Percentiles rank a stretch among this genome's conserved stretches.
phyloP scores from a whole-genome alignment of 371 early-diverging fungal species.

The Chytridium lagenaria region DNA sequence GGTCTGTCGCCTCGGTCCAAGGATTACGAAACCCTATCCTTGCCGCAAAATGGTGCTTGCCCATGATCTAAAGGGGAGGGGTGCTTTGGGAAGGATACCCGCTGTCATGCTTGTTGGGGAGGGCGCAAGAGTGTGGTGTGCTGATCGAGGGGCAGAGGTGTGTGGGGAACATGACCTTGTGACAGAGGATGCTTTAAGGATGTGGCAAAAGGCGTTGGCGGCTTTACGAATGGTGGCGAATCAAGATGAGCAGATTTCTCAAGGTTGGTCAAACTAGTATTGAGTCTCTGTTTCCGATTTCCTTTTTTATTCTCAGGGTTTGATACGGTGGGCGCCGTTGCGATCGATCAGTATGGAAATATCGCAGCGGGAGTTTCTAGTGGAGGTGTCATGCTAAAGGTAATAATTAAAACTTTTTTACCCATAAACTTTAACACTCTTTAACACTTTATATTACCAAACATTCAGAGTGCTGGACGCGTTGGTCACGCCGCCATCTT shows the following conservation, averaged over 20 bases:
- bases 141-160: conserved; percentile 21
- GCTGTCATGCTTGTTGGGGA: conserved; percentile 75
- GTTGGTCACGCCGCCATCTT: conserved; percentile 76
- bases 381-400: conserved; percentile 80
- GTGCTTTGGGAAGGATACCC: conserved; percentile 71
- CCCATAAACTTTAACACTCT: no score
- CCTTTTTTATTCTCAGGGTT: no score
- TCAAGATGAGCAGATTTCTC: not conserved
- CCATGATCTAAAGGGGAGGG: conserved; percentile 35
- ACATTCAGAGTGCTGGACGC: conserved; percentile 80
- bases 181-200: not conserved
- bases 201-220: not conserved
- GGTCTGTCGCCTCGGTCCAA: conserved; percentile 75
- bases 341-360: conserved; percentile 69
- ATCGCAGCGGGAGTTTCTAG: conserved; percentile 82
- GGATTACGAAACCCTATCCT: conserved; percentile 74
- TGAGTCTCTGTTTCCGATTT: no score
- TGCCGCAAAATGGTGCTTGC: conserved; percentile 60
- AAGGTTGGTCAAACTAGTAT: not conserved
- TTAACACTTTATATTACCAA: no score
- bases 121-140: conserved; percentile 56
- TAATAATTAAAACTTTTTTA: not conserved
- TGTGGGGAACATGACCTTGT: not conserved
- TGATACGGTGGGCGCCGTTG: conserved; percentile 91
- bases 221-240: not conserved